phyloP scores from a whole-genome alignment of 495 filamentous ascomycete genomes.

The Neurospora sublineolata region DNA sequence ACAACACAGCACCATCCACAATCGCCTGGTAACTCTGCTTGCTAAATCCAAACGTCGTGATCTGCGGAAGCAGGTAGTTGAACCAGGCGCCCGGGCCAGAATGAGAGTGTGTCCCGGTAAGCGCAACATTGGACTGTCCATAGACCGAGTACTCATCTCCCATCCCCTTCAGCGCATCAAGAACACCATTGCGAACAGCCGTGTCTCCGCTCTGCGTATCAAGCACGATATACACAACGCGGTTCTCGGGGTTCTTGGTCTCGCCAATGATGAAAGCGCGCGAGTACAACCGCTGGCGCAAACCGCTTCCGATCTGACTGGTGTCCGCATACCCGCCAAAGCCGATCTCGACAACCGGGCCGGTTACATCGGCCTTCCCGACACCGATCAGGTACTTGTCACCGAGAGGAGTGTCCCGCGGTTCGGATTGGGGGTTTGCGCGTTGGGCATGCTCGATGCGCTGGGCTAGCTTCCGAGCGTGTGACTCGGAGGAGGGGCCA shows the following conservation, averaged over 20 bases:
- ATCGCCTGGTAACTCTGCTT: constrained; percentile 82
- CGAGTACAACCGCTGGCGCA: constrained; percentile 78
- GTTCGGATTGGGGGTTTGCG: neutral
- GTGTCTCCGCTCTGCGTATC: constrained; percentile 83
- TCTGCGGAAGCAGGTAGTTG: constrained; percentile 90
- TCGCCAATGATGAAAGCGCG: constrained; percentile 84
- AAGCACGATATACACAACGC: constrained; percentile 78
- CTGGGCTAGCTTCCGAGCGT: neutral
- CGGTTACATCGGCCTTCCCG: constrained; percentile 91
- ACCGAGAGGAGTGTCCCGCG: constrained; percentile 17
- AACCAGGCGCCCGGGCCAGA: constrained; percentile 89
- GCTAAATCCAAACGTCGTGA: constrained; percentile 79
- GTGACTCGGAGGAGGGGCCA: neutral
- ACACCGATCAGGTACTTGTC: constrained; percentile 69
- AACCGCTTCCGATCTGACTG: constrained; percentile 66
- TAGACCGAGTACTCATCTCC: constrained; percentile 46
- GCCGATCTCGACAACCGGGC: constrained; percentile 48
- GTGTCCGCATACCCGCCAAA: constrained; percentile 65
- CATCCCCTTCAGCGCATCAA: constrained; percentile 56
- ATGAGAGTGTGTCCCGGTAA: constrained; percentile 89
- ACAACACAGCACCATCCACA: constrained; percentile 74
- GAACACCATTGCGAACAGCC: constrained; percentile 71
- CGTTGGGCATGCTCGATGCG: neutral
- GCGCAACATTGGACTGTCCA: constrained; percentile 66
- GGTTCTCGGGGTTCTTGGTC: constrained; percentile 51